Evolutionary conservation across 306 rosid genomes (phyloP), one percentile per base, ranked within the genome.

Genomic region (Cucumis hystrix): DNA sequence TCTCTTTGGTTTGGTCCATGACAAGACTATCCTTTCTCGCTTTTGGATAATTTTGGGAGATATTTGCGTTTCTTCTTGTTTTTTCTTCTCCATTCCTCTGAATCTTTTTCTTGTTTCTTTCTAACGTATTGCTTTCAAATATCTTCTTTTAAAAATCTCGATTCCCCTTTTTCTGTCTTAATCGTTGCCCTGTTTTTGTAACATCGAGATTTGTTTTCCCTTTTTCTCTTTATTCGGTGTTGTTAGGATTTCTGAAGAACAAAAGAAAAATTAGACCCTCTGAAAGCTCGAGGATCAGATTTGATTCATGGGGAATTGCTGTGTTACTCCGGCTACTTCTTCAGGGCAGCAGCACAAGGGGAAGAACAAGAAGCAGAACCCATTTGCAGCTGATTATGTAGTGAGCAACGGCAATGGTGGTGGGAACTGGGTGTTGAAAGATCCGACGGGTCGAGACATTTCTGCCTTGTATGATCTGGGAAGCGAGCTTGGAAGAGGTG

Each of bases 301-400:
- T 75, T 80, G 78, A 78, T 61, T 75, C 61, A 77, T 82, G 84
- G 84, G 84, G 58, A 82, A 82, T 63, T 82, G 84, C 54, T 82
- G 84, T 45, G 84, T 79, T 8, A 52, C 57, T 20, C 62, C 84
- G 56, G 16, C 78, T 20, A 23, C 69, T 62, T 75, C 84, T 59
- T 68, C 77, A 37, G 23, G 66, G 52, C 14, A 81, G 55, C 35
- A 81, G 7, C 21, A 59, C 17, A 61, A 77, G 61, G 80, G 65
- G 15, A 73, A 73, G 68, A 78, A 59, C 37, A 77, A 82, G 65
- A 82, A 82, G 40, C 79, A 77, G 20, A 82, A 82, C 51, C 84
- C 81, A 51, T 82, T 77, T 61, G 52, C 81, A 30, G 64, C 55
- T 52, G 81, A 82, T 78, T 68, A 67, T 71, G 74, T 37, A 9